Conservation (phyloP, 768 basidiomycete genomes). For the Tricholoma sp. region DNA sequence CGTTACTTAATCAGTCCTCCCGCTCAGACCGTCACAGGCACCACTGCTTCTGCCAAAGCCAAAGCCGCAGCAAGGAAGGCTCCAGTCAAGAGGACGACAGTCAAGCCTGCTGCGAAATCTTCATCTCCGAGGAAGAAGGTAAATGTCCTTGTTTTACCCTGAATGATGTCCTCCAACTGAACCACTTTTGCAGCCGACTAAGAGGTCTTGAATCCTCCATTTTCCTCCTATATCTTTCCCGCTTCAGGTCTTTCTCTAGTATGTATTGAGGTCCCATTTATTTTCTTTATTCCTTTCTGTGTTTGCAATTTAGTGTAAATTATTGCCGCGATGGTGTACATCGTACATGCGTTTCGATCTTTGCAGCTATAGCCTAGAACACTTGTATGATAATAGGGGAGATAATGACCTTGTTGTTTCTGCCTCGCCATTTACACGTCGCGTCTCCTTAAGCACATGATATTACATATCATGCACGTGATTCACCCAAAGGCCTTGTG, state of each 20-base stretch:
- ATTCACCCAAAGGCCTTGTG: slow-evolving; percentile 25
- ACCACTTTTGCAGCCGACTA: slow-evolving; percentile 20
- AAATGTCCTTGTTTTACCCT: slow-evolving; percentile 3
- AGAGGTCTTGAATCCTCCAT: slow-evolving; percentile 19
- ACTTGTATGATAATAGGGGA: slow-evolving; percentile 15
- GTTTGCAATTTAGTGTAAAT: slow-evolving; percentile 27
- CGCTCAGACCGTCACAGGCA: slow-evolving; percentile 35
- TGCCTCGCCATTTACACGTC: background rate
- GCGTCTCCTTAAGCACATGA: slow-evolving; percentile 6
- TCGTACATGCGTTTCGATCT: slow-evolving; percentile 6
- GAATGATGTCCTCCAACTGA: background rate
- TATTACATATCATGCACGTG: slow-evolving; percentile 9
- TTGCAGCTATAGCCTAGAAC: slow-evolving; percentile 15
- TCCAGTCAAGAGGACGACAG: slow-evolving; percentile 27
- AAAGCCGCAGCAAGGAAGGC: slow-evolving; percentile 37
- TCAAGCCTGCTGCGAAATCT: slow-evolving; percentile 29
- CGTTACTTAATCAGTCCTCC: background rate
- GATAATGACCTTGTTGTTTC: slow-evolving; percentile 15
- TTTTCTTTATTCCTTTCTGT: slow-evolving; percentile 4
- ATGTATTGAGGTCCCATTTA: slow-evolving; percentile 1
- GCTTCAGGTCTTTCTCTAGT: slow-evolving; percentile 8
- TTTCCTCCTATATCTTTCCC: slow-evolving; percentile 7
- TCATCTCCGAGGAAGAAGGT: slow-evolving; percentile 33
- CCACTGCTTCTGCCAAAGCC: slow-evolving; percentile 36
- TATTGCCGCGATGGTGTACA: slow-evolving; percentile 26